Conservation (phyloP, 2,329 filamentous ascomycete genomes). For the Diaporthe sp. region DNA sequence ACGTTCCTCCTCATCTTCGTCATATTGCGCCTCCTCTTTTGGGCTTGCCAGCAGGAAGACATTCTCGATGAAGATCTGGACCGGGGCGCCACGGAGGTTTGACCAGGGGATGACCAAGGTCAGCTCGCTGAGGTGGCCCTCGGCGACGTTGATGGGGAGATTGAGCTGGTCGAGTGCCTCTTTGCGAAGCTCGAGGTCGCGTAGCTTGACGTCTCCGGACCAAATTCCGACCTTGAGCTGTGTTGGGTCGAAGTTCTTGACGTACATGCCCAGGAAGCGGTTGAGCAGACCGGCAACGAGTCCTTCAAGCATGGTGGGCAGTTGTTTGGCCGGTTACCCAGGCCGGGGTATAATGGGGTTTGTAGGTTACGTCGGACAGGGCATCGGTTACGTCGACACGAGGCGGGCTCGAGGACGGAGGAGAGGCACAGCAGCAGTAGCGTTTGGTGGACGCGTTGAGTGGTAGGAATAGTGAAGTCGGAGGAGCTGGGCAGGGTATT, state of each 20-base stretch:
- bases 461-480: neutral
- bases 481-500: slow-evolving; percentile 9
- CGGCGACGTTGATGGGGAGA: slow-evolving; percentile 95
- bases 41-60: slow-evolving; percentile 95
- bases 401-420: slow-evolving; percentile 2
- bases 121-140: slow-evolving; percentile 92
- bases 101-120: slow-evolving; percentile 98
- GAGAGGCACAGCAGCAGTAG: neutral
- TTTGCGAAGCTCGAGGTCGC: slow-evolving; percentile 89
- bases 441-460: neutral
- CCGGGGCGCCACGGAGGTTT: slow-evolving; percentile 92
- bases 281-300: slow-evolving; percentile 97
- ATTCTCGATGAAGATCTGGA: slow-evolving; percentile 96
- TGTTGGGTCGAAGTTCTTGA: slow-evolving; percentile 98
- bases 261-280: slow-evolving; percentile 99
- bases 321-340: slow-evolving; percentile 75
- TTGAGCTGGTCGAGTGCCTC: slow-evolving; percentile 98
- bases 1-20: slow-evolving; percentile 91
- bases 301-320: slow-evolving; percentile 90
- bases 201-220: slow-evolving; percentile 97
- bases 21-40: slow-evolving; percentile 93
- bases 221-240: slow-evolving; percentile 99
- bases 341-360: slow-evolving; percentile 65
- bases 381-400: slow-evolving; percentile 36
- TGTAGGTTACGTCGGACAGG: slow-evolving; percentile 26